Percentiles rank a stretch among this genome's conserved stretches.
These are phyloP conservation scores for Talaromyces amestolkiae DNA, from an alignment of 2,329 filamentous ascomycete species.

Conservation along the genomic window DNA sequence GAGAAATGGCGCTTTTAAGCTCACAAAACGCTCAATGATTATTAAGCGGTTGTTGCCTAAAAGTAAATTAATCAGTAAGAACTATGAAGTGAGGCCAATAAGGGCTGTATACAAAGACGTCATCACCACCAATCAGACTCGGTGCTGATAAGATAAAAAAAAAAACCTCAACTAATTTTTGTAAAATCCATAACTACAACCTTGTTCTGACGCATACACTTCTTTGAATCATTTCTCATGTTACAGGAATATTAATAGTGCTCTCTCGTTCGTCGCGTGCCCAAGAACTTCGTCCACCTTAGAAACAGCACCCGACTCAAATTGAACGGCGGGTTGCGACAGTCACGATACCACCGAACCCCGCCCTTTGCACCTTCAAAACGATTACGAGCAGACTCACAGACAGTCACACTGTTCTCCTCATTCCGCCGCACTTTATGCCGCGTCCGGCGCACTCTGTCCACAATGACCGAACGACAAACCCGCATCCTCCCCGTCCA, in stretches of 20 bases:
- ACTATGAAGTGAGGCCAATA: neutral
- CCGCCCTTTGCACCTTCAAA: neutral
- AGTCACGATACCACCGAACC: neutral
- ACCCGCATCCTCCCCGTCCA: slow-evolving; percentile 41
- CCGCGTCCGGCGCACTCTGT: slow-evolving; percentile 10
- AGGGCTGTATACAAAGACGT: slow-evolving; percentile 5
- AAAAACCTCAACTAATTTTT: neutral
- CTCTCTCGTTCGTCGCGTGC: neutral
- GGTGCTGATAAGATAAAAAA: slow-evolving; percentile 11
- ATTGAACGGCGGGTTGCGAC: neutral
- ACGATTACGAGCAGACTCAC: too few relatives aligned
- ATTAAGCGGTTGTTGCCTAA: neutral
- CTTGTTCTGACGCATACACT: neutral
- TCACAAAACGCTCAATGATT: neutral
- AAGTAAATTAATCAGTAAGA: too few relatives aligned
- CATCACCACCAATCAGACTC: slow-evolving; percentile 10
- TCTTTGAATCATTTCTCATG: neutral
- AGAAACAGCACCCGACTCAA: neutral
- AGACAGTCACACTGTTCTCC: slow-evolving; percentile 13
- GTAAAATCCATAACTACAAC: neutral
- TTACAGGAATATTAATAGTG: too few relatives aligned
- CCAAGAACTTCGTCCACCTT: neutral
- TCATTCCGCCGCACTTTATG: slow-evolving; percentile 4
- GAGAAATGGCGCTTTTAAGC: neutral
- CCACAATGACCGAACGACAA: slow-evolving; percentile 18